Base-by-base conservation (phyloP, 495 filamentous ascomycete genomes). In the Lasiosphaeria hispida region DNA sequence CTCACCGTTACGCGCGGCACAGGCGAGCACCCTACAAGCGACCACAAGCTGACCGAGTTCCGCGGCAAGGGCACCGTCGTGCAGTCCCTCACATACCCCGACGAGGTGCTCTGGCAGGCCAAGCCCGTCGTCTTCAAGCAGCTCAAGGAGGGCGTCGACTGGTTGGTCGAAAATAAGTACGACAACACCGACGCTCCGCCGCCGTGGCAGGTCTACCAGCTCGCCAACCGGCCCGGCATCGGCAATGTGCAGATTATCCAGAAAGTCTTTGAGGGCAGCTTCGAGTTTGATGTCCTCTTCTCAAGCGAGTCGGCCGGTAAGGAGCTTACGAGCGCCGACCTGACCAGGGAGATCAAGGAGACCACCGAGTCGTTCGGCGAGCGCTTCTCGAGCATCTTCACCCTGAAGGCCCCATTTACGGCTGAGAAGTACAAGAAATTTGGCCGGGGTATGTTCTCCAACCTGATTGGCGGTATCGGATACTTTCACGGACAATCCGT, bases 241-340 rank as follows among this genome's bases (percentile, higher is more conserved):
- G 95, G 93, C 11, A 97, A 97, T 65, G 63, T 91, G 4, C 94
- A 98, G 59, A 76, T 95, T 47, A 82, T 97, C 39, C 93, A 98
- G 71, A 97, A 96, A 72, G 81, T 92, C 3, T 98, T 97, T 69
- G 83, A 89, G 67, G 95, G 95, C 1, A 64, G 85, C 18, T 98
- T 97, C 68, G 90, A 94, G 80, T 97, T 98, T 63, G 94, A 98
- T 65, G 78, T 97, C 42, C 79, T 97, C 19, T 97, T 89, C 76
- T 91, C 90, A 4, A 96, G 93, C 58, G 84, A 75, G 45, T 93
- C 90, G 15, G 83, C 86, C 2, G 79, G 82, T 10, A 77, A 83
- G 71, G 77, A 71, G 45, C 39, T 72, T 37, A 70, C 66, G 74
- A 87, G 89, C 48, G 82, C 86, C 47, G 83, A 85, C 57, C 68